These are phyloP conservation scores for Cyclostephanos invisitatus DNA, from an alignment of 108 stramenopile genomes.

Conservation along the genomic window DNA sequence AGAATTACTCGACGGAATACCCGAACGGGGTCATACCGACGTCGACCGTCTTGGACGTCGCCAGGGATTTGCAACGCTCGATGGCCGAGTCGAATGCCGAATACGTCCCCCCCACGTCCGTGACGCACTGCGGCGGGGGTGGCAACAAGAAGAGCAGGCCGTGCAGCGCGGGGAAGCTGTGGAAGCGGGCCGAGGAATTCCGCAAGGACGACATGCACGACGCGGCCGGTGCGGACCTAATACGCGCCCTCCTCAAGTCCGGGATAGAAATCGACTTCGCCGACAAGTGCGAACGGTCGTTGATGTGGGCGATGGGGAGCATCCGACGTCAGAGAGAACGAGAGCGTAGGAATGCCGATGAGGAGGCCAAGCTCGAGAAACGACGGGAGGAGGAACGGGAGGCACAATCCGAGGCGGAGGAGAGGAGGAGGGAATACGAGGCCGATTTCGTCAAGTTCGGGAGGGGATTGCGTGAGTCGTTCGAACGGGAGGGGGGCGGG, in stretches of 20 bases:
- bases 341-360: conserved; percentile 47
- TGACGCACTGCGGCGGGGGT: conserved; percentile 51
- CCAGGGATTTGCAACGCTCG: conserved; percentile 23
- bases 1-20: conserved; percentile 38
- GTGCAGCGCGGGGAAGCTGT: conserved; percentile 59
- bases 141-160: conserved; percentile 22
- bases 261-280: conserved; percentile 60
- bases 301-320: conserved; percentile 51
- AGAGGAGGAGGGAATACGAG: conserved; percentile 56
- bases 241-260: conserved; percentile 53
- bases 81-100: not conserved
- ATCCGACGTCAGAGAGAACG: conserved; percentile 51
- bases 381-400: conserved; percentile 46
- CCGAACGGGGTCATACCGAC: conserved; percentile 26
- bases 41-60: conserved; percentile 33
- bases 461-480: conserved; percentile 23
- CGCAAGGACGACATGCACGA: conserved; percentile 57
- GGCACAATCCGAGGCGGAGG: conserved; percentile 53
- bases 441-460: conserved; percentile 51
- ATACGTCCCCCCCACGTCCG: conserved; percentile 41
- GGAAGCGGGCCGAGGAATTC: conserved; percentile 59
- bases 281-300: conserved; percentile 44
- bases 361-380: conserved; percentile 58
- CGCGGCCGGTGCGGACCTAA: conserved; percentile 50
- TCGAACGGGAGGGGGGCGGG: not conserved